Percentiles rank a stretch among this genome's conserved stretches.
Conservation (phyloP, 164 flowering plant species). For the Piper betle region DNA sequence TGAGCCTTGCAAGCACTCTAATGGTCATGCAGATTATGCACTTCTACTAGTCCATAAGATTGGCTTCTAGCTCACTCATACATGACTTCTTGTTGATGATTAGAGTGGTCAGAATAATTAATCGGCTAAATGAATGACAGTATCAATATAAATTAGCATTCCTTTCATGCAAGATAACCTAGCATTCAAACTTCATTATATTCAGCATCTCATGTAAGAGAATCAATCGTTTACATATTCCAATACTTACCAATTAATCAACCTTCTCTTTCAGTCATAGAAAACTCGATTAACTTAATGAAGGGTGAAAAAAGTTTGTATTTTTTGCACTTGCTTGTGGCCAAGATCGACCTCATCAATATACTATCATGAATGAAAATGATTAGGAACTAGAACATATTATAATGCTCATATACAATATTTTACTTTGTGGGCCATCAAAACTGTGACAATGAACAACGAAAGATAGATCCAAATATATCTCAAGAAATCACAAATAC, state of each 20-base stretch:
- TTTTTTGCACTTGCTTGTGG: background rate
- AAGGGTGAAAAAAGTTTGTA: background rate
- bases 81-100: background rate
- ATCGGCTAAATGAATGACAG: background rate
- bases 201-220: background rate
- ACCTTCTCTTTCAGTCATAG: background rate
- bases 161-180: background rate
- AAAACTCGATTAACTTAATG: background rate
- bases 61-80: background rate
- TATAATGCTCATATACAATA: background rate
- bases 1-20: background rate
- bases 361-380: background rate
- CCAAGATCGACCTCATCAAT: background rate
- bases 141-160: too few species aligned
- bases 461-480: background rate
- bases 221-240: background rate
- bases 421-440: background rate
- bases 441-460: background rate
- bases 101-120: background rate
- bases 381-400: background rate
- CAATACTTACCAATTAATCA: background rate
- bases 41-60: background rate
- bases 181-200: background rate
- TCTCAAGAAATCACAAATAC: background rate
- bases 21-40: background rate